Evolutionary conservation across 352 stramenopile species (phyloP).

Genomic region (Globisporangium echinulatum): DNA sequence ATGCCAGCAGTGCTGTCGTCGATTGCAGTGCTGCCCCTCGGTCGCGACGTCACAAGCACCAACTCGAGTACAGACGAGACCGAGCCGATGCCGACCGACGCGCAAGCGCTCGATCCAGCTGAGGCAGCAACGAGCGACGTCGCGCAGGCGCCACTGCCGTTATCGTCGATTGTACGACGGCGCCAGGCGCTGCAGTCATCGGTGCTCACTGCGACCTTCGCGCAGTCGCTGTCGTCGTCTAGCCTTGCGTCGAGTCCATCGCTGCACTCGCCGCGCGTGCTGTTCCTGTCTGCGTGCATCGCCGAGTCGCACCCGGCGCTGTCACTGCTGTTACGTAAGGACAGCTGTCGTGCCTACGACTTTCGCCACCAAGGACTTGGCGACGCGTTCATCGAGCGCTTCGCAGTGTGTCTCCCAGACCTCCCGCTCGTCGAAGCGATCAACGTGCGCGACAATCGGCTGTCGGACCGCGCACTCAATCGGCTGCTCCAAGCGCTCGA

Average conservation of each 20-base stretch:
- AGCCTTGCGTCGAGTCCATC: conserved; percentile 15
- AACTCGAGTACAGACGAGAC: background rate
- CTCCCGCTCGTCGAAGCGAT: conserved; percentile 61
- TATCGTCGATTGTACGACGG: background rate
- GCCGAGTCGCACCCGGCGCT: conserved; percentile 34
- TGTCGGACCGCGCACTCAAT: conserved; percentile 48
- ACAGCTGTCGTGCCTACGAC: conserved; percentile 36
- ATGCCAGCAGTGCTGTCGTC: conserved; percentile 5
- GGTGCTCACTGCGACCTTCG: background rate
- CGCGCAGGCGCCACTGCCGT: background rate
- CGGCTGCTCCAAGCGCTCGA: conserved; percentile 46
- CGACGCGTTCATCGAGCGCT: conserved; percentile 54
- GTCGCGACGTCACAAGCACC: background rate
- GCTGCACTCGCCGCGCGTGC: conserved; percentile 35
- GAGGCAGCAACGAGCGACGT: background rate
- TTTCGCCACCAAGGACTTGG: conserved; percentile 61
- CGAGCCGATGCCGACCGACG: background rate
- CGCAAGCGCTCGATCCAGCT: too few relatives aligned
- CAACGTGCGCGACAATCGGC: conserved; percentile 50
- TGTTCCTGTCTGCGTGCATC: conserved; percentile 46
- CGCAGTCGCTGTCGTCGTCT: background rate
- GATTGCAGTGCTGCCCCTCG: background rate
- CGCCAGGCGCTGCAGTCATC: conserved; percentile 15
- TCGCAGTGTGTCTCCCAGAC: conserved; percentile 49
- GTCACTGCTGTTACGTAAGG: conserved; percentile 39